Evolutionary conservation across 345 rosid genomes (phyloP), one percentile per base, ranked within the genome.

Genomic region (Dipteronia sinensis): DNA sequence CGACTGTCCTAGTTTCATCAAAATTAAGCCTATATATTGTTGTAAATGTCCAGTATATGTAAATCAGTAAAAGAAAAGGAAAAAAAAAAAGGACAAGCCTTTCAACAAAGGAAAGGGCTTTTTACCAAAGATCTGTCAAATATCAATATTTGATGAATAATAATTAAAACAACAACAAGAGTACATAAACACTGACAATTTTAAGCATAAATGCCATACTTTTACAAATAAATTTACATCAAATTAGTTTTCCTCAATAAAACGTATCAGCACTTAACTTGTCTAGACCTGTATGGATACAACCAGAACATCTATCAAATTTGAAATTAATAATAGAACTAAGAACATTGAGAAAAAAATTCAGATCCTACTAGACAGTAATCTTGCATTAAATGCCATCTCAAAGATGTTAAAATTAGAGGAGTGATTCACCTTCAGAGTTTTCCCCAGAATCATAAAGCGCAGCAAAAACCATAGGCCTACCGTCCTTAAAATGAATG

Each of bases 401-500:
- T 12, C 7, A 75, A 66, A 58, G 11, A 59, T 2, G 42, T 58
- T 44, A 58, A 40, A 29, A 31, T 49, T 42, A 55, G 63, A n/a
- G 34, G 51, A 13, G 66, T 42, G 6, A 23, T 29, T 79, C 62
- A 93, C 98, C 99, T 83, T 84, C 96, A 40, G 94, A 76, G 76
- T 83, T 89, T 78, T 90, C 79, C 99, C 98, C 93, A 23, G 89
- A 86, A 84, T 95, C 99, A 73, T 85, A 93, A 38, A 95, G 92
- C 66, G 92, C 95, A 79, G 99, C 97, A 90, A 95, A 92, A 4
- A 92, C 93, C 17, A 95, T 88, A 80, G 99, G 94, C 80, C 92
- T 86, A 29, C 83, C 92, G 83, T 92, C 94, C 89, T 86, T 88
- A 82, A 90, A 95, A 87, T 93, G 97, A 78, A 95, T 81, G 81